These are phyloP conservation scores for Hibiscus mutabilis DNA, from an alignment of 345 rosid genomes.

Conservation along the genomic window DNA sequence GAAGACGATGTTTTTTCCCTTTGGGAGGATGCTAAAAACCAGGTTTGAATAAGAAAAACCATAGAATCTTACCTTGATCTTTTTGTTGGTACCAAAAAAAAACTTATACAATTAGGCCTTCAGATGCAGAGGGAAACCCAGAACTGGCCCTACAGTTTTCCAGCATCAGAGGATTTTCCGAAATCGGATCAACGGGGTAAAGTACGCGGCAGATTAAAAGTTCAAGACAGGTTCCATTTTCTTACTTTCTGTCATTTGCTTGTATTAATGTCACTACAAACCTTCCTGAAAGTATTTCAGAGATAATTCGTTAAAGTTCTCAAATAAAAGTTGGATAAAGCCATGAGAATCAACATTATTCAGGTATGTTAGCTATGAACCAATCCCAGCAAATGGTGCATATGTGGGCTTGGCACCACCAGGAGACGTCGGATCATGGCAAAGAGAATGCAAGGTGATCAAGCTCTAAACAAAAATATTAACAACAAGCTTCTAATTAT, in stretches of 20 bases:
- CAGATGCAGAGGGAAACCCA: conserved; percentile 54
- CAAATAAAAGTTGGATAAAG: neutral
- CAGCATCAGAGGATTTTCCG: conserved; percentile 61
- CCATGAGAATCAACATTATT: neutral
- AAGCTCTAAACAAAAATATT: neutral
- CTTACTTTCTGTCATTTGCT: neutral
- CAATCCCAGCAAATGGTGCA: conserved; percentile 44
- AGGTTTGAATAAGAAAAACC: neutral
- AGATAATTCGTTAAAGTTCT: neutral
- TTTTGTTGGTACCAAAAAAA: neutral
- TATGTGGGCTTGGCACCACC: conserved; percentile 57
- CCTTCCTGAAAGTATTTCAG: neutral
- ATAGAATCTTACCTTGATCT: neutral
- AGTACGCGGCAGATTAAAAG: conserved; percentile 54
- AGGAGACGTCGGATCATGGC: conserved; percentile 65
- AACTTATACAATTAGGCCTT: neutral
- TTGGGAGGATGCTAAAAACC: conserved; percentile 51
- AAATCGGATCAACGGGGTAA: conserved; percentile 51
- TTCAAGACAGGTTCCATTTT: conserved; percentile 48
- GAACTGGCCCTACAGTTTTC: conserved; percentile 86
- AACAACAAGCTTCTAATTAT: neutral
- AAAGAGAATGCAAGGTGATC: conserved; percentile 60
- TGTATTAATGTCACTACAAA: neutral
- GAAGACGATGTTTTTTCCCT: conserved; percentile 25
- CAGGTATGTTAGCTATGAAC: conserved; percentile 26